A percentile compares a stretch with the other conserved stretches of the same genome.
These are phyloP conservation scores for Monilinia fructigena DNA, from an alignment of 2,329 filamentous ascomycete species.

Conservation along the genomic window DNA sequence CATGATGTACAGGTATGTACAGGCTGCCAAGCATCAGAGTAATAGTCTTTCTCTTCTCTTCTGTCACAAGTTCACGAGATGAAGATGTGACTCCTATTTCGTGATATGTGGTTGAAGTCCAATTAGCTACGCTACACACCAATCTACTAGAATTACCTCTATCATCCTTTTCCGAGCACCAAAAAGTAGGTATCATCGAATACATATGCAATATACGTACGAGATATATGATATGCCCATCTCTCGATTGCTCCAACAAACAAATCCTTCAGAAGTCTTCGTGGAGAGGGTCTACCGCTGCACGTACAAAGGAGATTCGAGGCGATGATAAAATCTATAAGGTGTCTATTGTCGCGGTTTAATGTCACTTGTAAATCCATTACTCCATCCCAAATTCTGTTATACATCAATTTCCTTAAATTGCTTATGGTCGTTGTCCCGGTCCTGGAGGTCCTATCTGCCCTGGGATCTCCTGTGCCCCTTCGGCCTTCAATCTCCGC, in stretches of 20 bases:
- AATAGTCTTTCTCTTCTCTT: neutral
- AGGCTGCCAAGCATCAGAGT: neutral
- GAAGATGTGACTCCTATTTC: no score
- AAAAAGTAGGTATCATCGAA: neutral
- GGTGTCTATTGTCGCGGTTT: slow-evolving; percentile 1
- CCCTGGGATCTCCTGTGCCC: slow-evolving; percentile 59
- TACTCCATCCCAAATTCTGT: slow-evolving; percentile 11
- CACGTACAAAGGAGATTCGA: neutral
- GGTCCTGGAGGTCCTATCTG: slow-evolving; percentile 29
- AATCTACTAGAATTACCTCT: neutral
- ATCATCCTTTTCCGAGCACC: neutral
- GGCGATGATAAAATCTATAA: neutral
- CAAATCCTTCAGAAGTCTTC: neutral
- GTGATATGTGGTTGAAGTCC: neutral
- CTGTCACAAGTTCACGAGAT: neutral
- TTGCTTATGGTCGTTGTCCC: slow-evolving; percentile 22
- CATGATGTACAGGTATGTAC: neutral
- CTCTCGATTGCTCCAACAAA: neutral
- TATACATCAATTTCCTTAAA: slow-evolving; percentile 13
- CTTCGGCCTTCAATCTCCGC: slow-evolving; percentile 70
- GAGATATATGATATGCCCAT: neutral
- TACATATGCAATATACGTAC: neutral
- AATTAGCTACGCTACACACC: neutral
- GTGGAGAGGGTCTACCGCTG: neutral
- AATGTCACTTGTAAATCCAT: neutral